Evolutionary conservation across 331 rosid species (phyloP).

Genomic region (Spiraea crenata): DNA sequence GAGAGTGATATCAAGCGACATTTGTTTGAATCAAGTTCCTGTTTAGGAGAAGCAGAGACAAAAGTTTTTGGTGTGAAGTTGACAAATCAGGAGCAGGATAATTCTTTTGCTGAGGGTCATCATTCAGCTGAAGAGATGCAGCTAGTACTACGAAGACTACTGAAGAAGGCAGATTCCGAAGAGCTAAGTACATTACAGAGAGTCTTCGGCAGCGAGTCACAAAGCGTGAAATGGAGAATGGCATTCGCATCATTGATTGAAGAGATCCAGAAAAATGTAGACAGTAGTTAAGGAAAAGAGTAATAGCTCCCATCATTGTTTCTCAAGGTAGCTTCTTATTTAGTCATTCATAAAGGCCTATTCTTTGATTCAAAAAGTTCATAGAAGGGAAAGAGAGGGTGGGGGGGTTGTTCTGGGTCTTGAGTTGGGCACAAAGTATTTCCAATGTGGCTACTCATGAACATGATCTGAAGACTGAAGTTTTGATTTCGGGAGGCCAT

Average conservation of each 20-base stretch:
- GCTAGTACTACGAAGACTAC: conserved; percentile 40
- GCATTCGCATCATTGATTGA: conserved; percentile 47
- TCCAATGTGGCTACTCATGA: conserved; percentile 18
- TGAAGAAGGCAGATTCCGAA: conserved; percentile 51
- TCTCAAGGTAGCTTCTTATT: conserved; percentile 36
- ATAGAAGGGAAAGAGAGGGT: conserved; percentile 16
- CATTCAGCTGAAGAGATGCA: conserved; percentile 39
- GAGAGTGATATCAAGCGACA: conserved; percentile 26
- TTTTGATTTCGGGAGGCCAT: background rate
- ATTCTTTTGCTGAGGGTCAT: conserved; percentile 13
- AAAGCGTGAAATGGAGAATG: conserved; percentile 38
- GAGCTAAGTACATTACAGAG: conserved; percentile 55
- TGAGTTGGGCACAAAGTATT: conserved; percentile 29
- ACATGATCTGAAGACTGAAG: conserved; percentile 6
- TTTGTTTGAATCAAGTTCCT: conserved; percentile 31
- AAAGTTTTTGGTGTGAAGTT: conserved; percentile 46
- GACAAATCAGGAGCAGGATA: conserved; percentile 31
- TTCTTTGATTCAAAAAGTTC: conserved; percentile 41
- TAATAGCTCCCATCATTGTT: conserved; percentile 43
- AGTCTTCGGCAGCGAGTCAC: conserved; percentile 44
- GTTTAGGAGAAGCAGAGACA: conserved; percentile 28
- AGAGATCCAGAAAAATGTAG: conserved; percentile 48
- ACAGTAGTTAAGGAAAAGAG: conserved; percentile 36
- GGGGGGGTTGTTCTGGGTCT: conserved; percentile 35
- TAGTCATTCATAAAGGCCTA: conserved; percentile 44